Evolutionary conservation across 208 protist species (phyloP).

Genomic region (Endotrypanum monterogeii): DNA sequence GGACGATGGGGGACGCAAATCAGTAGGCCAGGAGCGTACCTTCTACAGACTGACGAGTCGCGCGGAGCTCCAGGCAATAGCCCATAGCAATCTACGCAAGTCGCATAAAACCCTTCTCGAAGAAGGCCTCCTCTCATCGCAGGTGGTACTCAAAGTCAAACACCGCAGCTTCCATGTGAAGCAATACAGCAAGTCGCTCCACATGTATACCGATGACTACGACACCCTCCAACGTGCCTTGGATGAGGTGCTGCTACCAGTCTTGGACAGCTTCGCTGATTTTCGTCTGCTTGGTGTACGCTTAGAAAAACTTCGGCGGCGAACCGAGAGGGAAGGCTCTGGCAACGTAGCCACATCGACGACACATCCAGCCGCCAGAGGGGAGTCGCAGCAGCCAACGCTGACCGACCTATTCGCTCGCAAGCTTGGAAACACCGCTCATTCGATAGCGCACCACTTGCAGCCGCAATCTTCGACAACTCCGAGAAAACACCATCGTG

Average conservation of each 20-base stretch:
- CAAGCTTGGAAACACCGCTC: background rate
- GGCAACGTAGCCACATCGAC: conserved; percentile 6
- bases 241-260: conserved; percentile 62
- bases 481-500: background rate
- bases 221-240: conserved; percentile 53
- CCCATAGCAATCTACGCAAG: conserved; percentile 36
- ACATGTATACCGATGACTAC: conserved; percentile 42
- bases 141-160: conserved; percentile 83
- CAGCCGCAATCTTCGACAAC: background rate
- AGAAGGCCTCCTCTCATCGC: conserved; percentile 46
- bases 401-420: conserved; percentile 28
- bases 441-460: background rate
- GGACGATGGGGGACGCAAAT: conserved; percentile 48
- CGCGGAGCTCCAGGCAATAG: conserved; percentile 52
- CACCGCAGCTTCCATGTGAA: conserved; percentile 63
- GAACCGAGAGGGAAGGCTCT: conserved; percentile 16
- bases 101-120: conserved; percentile 33
- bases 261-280: conserved; percentile 43
- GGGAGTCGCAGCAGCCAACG: conserved; percentile 15
- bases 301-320: conserved; percentile 50
- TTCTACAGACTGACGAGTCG: conserved; percentile 47
- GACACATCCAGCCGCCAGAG: background rate
- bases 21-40: conserved; percentile 74
- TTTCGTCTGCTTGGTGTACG: conserved; percentile 82
- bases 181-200: conserved; percentile 62